Percentiles rank a stretch among this genome's conserved stretches.
Conservation (phyloP, 2,329 filamentous ascomycete species). For the Fusarium sp. region DNA sequence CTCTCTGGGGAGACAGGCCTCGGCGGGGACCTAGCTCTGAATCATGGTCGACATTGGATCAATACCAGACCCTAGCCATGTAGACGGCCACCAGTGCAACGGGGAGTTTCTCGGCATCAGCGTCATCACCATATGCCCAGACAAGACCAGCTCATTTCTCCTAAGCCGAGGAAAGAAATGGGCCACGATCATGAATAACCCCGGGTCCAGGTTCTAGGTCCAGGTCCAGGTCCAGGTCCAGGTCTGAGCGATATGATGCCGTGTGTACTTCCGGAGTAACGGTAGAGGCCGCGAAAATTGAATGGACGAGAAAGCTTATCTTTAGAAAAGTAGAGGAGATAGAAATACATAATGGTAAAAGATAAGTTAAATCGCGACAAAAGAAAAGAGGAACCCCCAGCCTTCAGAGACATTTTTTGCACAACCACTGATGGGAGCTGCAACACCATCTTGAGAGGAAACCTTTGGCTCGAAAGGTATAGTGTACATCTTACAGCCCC, state of each 20-base stretch:
- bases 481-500: conserved; percentile 4
- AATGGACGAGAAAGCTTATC: conserved; percentile 52
- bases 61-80: conserved; percentile 24
- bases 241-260: conserved; percentile 1
- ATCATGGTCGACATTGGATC: conserved; percentile 24
- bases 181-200: conserved; percentile 32
- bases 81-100: conserved; percentile 14
- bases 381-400: conserved; percentile 42
- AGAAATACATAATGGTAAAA: conserved; percentile 59
- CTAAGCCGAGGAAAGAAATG: conserved; percentile 32
- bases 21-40: conserved; percentile 9
- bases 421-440: conserved; percentile 32
- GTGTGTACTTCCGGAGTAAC: conserved; percentile 38
- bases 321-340: conserved; percentile 52
- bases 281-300: conserved; percentile 32
- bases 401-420: conserved; percentile 39
- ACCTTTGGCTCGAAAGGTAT: conserved; percentile 11
- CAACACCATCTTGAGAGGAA: conserved; percentile 35
- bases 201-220: conserved; percentile 10
- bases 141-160: conserved; percentile 29
- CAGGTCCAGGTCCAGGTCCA: conserved; percentile 18
- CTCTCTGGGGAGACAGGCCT: conserved; percentile 10
- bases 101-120: conserved; percentile 39
- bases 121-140: conserved; percentile 31
- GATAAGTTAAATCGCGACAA: conserved; percentile 47